Conservation (phyloP, 2,329 filamentous ascomycete genomes). For the Trichophyton mentagrophytes region DNA sequence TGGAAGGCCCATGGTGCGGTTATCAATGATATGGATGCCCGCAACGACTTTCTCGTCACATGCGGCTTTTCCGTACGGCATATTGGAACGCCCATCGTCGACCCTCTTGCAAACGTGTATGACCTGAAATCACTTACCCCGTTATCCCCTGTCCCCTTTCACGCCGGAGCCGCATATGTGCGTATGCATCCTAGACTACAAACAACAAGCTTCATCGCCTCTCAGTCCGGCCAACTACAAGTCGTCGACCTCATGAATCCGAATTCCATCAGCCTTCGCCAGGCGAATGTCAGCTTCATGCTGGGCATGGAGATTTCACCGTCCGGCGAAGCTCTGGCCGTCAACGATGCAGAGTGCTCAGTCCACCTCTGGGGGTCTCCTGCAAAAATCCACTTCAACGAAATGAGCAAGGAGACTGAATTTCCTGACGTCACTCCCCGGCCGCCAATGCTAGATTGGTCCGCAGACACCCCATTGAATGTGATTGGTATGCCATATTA, state of each 20-base stretch:
- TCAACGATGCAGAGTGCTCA: conserved; percentile 65
- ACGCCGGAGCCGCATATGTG: conserved; percentile 83
- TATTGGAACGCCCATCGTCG: conserved; percentile 65
- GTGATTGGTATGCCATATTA: conserved; percentile 88
- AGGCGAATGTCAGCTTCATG: conserved; percentile 67
- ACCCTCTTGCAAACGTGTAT: conserved; percentile 89
- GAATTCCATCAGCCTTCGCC: conserved; percentile 71
- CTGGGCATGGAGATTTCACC: conserved; percentile 74
- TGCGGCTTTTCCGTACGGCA: conserved; percentile 85
- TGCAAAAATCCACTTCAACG: conserved; percentile 73
- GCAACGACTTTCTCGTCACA: conserved; percentile 87
- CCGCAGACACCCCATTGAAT: conserved; percentile 64
- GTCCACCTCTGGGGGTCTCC: conserved; percentile 84
- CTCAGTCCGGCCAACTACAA: conserved; percentile 84
- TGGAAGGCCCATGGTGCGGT: conserved; percentile 84
- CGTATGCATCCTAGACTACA: conserved; percentile 93
- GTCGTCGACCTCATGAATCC: conserved; percentile 92
- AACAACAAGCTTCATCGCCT: conserved; percentile 87
- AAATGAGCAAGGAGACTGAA: conserved; percentile 64
- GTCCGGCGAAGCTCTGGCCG: conserved; percentile 71
- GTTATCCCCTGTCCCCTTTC: conserved; percentile 80
- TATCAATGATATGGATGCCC: conserved; percentile 94
- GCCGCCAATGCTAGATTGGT: conserved; percentile 54
- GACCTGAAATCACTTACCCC: conserved; percentile 83
- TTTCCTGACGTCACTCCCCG: conserved; percentile 58